These are phyloP conservation scores for Primulina tabacum DNA, from an alignment of 257 asterid genomes.

Conservation along the genomic window DNA sequence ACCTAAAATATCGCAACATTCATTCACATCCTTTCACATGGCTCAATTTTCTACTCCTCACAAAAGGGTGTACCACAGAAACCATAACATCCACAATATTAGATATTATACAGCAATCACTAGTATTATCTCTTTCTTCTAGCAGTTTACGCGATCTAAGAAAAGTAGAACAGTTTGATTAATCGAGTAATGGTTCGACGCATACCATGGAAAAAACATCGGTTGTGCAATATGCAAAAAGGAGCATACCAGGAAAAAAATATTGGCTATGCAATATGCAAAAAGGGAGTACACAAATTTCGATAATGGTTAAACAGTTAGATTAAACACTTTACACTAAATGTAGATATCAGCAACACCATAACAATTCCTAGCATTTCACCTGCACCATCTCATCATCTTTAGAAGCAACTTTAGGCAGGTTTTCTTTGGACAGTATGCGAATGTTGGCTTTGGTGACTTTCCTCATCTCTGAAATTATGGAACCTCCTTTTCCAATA, in stretches of 20 bases:
- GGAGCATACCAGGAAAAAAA: neutral
- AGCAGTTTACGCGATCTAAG: neutral
- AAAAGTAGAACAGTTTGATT: conserved; percentile 3
- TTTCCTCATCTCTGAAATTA: conserved; percentile 87
- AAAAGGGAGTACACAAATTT: neutral
- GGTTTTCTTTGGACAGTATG: conserved; percentile 75
- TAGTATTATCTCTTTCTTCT: no score
- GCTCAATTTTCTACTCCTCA: conserved; percentile 1
- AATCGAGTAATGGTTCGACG: neutral
- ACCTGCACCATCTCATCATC: conserved; percentile 99
- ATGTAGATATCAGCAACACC: conserved; percentile 12
- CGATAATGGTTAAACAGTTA: conserved; percentile 1
- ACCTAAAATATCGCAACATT: neutral
- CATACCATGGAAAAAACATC: neutral
- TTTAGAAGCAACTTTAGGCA: conserved; percentile 85
- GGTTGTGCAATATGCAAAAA: neutral
- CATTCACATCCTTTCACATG: conserved; percentile 3
- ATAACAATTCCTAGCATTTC: conserved; percentile 21
- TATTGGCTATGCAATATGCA: neutral
- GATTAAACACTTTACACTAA: neutral
- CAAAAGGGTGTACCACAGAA: neutral
- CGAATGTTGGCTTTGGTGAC: conserved; percentile 85
- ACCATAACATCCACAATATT: neutral
- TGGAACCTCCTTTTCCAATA: conserved; percentile 95
- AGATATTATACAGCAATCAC: neutral